Base-by-base conservation (phyloP, 495 filamentous ascomycete genomes). In the Hyaloscypha finlandica region DNA sequence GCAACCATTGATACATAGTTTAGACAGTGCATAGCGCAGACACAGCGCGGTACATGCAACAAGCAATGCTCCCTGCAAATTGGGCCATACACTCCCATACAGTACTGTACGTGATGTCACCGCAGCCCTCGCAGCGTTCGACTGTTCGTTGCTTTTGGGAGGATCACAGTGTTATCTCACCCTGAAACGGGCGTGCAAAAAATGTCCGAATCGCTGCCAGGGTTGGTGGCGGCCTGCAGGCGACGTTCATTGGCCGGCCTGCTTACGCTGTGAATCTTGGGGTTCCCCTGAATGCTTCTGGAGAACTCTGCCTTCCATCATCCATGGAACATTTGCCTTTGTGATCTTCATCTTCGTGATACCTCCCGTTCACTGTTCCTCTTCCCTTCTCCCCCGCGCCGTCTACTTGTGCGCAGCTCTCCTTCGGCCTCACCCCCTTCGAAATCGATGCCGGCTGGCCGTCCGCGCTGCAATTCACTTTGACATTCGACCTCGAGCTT, bases 211-310 rank as follows among this genome's bases (percentile, higher is more conserved):
- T 20, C 56, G 29, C 33, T 48, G 42, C 42, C 42, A 48, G 42
- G 42, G 42, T 37, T 37, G 6, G 42, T 48, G 42, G 42, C 42
- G 42, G 2, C 16, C 42, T 16, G 11, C 8, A 14, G 4, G 8
- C n/a, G 11, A 6, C 16, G 9, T 14, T 19, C 16, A 48, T 48
- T 48, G 42, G 42, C 42, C 16, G 16, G 42, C 42, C 0, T 0
- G 42, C 42, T 48, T 48, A 48, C 42, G 9, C 1, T 3, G 42
- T 48, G 42, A 19, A 48, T 4, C 31, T 14, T 3, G 56, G 11
- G 25, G 4, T 48, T 19, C 56, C 56, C 56, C 56, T 59, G 56
- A 59, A 59, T 59, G 30, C 56, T 20, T 59, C 30, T 35, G 16
- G 16, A 48, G 42, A 59, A 33, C 30, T 59, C 56, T 35, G 33